Evolutionary conservation across 2,329 filamentous ascomycete genomes (phyloP), one percentile per base, ranked within the genome.

Genomic region (Cyanodermella asteris): DNA sequence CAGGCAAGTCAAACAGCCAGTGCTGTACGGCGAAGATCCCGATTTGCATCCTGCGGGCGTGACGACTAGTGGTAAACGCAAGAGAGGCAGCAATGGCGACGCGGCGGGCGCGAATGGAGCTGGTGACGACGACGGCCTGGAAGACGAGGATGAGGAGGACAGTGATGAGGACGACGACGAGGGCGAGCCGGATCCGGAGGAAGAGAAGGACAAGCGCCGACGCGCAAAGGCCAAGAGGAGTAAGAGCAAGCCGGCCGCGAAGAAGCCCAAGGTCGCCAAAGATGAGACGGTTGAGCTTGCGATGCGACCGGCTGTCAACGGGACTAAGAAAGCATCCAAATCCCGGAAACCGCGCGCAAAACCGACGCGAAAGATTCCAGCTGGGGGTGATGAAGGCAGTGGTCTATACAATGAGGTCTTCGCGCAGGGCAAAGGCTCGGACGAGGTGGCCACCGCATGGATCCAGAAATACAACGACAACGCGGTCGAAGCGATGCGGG

Each of bases 381-480:
- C 59, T 28, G 55, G 53, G 7, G 53, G 59, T 20, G 55, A 62
- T 31, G 53, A 51, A 12, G 64, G 50, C 5, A 30, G 26, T 24
- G 57, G 66, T 7, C 44, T 72, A 10, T 72, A 64, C 38, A 61
- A 60, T 64, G 62, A 71, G 36, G 55, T 72, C 10, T 72, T 72
- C 39, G 59, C 56, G 16, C 53, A 55, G 33, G 56, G 50, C 25
- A 55, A 59, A 34, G 54, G 53, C 19, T 41, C 60, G 13, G 62
- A 70, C 29, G 56, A 61, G 18, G 59, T 62, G 16, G 60, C 61
- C 8, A 56, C 59, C 18, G 49, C 58, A 27, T 72, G 66, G 66
- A 45, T 70, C 22, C 46, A 53, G 26, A 45, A 48, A 22, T 71
- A 70, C 43, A 51, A 62, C 26, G 48, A 58, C 25, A 47, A 68